These are phyloP conservation scores for Globisporangium paroecandrum DNA, from an alignment of 352 stramenopile species.

Conservation along the genomic window DNA sequence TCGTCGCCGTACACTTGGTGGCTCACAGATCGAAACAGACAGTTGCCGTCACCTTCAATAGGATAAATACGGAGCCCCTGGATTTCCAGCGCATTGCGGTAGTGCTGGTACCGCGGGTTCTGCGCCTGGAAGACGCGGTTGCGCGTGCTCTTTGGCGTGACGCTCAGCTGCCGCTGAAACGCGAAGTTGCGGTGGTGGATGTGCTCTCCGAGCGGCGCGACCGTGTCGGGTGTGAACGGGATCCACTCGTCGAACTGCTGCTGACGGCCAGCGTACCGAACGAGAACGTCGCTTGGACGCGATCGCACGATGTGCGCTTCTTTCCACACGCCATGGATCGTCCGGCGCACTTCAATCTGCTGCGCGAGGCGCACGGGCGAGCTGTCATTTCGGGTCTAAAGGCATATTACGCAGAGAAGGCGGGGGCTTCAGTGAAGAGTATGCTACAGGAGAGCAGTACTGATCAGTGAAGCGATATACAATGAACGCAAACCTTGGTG, in stretches of 20 bases:
- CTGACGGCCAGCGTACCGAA: conserved; percentile 64
- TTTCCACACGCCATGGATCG: conserved; percentile 47
- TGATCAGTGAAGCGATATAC: not conserved
- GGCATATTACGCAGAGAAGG: not conserved
- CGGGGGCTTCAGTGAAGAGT: not conserved
- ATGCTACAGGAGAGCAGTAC: not conserved
- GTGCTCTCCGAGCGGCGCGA: conserved; percentile 62
- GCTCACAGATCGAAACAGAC: conserved; percentile 94
- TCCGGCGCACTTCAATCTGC: conserved; percentile 62
- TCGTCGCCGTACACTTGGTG: conserved; percentile 96
- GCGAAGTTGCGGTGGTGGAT: conserved; percentile 25
- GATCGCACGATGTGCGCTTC: conserved; percentile 57
- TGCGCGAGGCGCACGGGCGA: conserved; percentile 60
- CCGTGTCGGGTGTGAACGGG: conserved; percentile 48
- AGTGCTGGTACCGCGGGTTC: conserved; percentile 77
- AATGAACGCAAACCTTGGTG: conserved; percentile 38
- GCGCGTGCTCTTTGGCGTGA: conserved; percentile 34
- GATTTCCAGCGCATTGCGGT: conserved; percentile 45
- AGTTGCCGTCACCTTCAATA: conserved; percentile 96
- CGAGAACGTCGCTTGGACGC: conserved; percentile 40
- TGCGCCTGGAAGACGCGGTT: conserved; percentile 61
- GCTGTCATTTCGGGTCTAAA: conserved; percentile 52
- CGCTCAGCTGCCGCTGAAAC: conserved; percentile 40
- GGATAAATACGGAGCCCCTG: conserved; percentile 47
- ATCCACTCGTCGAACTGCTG: conserved; percentile 76